These are phyloP conservation scores for Aspergillus puulaauensis DNA, from an alignment of 2,329 filamentous ascomycete species.

Conservation along the genomic window DNA sequence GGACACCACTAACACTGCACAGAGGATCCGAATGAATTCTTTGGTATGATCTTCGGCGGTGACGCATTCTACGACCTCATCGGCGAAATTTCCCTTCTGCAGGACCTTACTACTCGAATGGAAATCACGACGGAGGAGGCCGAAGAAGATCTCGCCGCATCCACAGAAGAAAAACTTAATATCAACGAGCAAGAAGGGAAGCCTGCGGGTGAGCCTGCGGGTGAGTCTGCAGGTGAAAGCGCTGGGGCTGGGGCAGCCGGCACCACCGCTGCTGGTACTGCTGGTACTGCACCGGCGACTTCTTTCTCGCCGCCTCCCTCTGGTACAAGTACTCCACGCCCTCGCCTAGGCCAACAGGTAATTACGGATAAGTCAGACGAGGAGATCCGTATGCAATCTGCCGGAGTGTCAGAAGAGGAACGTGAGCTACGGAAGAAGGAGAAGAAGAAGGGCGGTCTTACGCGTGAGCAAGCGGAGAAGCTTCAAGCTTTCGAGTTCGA, in stretches of 20 bases:
- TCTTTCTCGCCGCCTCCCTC: conserved; percentile 27
- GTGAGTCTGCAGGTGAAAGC: conserved; percentile 48
- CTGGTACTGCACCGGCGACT: not conserved
- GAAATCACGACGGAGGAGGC: conserved; percentile 87
- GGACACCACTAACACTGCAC: conserved; percentile 10
- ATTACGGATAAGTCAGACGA: conserved; percentile 88
- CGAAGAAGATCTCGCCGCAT: conserved; percentile 63
- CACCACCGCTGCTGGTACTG: too few species aligned
- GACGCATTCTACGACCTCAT: conserved; percentile 96
- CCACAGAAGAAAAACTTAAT: conserved; percentile 49
- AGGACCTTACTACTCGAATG: conserved; percentile 96
- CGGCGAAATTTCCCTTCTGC: conserved; percentile 97
- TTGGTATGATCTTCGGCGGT: conserved; percentile 96
- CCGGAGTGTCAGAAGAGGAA: conserved; percentile 68
- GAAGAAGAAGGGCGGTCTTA: conserved; percentile 84
- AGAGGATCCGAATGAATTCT: conserved; percentile 95
- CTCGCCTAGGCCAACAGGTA: conserved; percentile 72
- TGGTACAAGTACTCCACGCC: conserved; percentile 50
- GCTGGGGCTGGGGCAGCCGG: conserved; percentile 27
- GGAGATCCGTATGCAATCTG: conserved; percentile 63
- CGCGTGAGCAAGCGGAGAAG: conserved; percentile 91
- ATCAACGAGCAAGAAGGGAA: conserved; percentile 47
- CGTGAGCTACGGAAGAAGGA: conserved; percentile 75
- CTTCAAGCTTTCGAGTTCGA: conserved; percentile 85
- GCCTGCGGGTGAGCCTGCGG: conserved; percentile 26